Evolutionary conservation across 2,329 filamentous ascomycete species (phyloP), one percentile per base, ranked within the genome.

Genomic region (Arthrobotrys conoides): DNA sequence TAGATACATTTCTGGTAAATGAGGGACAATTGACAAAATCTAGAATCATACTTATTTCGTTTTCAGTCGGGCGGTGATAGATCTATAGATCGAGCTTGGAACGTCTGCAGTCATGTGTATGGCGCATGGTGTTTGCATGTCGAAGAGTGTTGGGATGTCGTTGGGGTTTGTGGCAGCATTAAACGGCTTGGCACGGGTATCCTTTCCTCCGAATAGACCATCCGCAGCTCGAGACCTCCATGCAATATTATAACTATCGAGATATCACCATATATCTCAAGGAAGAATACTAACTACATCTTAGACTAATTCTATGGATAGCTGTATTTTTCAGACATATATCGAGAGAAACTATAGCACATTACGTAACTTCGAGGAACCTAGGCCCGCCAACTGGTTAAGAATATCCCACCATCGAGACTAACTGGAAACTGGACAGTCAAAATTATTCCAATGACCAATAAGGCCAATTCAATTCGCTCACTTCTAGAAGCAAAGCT

Each of bases 1-100:
- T 10, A 33, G n/a, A 33, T 38, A 22, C 5, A 22, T 2, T 59
- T 38, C 14, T 14, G 53, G 30, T 5, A 38, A n/a, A 59, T 20
- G 30, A 55, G 27, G 53, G 10, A 41, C 9, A 22, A 59, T 22
- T 59, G 53, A 59, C n/a, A 22, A n/a, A n/a, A 41, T 59, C 33
- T 8, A 33, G 53, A 38, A 33, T 33, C 16, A 36, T 36, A 18
- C 27, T 24, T 51, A 1, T 3, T 27, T 27, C n/a, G 24, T 16
- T 36, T 33, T 27, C 20, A 10, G 27, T 14, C 12, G 20, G 5
- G 38, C 12, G 14, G 5, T 5, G 9, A 4, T 41, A 16, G 10
- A n/a, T n/a, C n/a, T n/a, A n/a, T n/a, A n/a, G n/a, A n/a, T n/a
- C n/a, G n/a, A n/a, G n/a, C n/a, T n/a, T n/a, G n/a, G n/a, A n/a